Base-by-base conservation (phyloP, 164 flowering plant genomes). In the Vitis labrusca region DNA sequence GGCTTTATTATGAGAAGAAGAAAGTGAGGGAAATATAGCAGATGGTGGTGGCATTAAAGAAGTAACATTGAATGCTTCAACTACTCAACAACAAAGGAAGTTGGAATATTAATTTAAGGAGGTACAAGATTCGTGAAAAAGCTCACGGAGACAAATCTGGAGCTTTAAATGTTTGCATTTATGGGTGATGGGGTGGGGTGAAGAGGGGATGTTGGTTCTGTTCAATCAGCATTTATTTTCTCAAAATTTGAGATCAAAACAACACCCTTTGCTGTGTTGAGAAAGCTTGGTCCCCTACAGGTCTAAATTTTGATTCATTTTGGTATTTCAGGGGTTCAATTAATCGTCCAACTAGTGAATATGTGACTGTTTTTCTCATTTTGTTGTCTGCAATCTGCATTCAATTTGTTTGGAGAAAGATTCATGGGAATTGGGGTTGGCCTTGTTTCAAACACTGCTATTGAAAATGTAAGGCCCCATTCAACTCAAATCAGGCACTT, bases 1-100 rank as follows among this genome's bases (percentile, higher is more conserved):
- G 48, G 61, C 52, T 17, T 32, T 10, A 37, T 37, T 37, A 37
- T 51, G 54, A 65, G 68, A 65, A 55, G 61, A 14, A 49, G 32
- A 37, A 37, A 37, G 44, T 37, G 47, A 17, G 44, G 14, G n/a
- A 19, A 57, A 14, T 19, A 11, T 37, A 14, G 70, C 62, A 54
- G 74, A 29, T 44, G 49, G 62, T 54, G 67, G 76, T 51, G 71
- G 78, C 76, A 64, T 73, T 78, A 65, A 82, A 76, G 80, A 63
- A 68, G 61, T 14, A 27, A 78, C 82, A 80, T 76, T 83, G 17
- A 83, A 78, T 66, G 58, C 63, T 62, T 27, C 82, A 78, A 76
- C 86, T 16, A 80, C 84, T 76, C 67, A 74, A 61, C 79, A 65
- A 62, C 12, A 67, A 66, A 70, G 69, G 78, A 68, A 67, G 86